Evolutionary conservation across 345 rosid genomes (phyloP).

Genomic region (Brassica incana): DNA sequence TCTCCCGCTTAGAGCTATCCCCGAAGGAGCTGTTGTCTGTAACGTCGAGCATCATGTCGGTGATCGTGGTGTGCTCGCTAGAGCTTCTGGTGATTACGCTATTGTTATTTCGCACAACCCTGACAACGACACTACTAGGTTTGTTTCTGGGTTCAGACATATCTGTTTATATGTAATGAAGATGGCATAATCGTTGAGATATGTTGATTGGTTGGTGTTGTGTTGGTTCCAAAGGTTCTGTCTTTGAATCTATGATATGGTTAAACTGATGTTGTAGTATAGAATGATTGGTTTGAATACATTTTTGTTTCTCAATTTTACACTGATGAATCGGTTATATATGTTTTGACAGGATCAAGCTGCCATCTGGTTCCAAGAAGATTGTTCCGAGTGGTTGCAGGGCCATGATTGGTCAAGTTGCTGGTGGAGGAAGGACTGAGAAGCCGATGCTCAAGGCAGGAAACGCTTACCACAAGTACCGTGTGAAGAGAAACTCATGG

Average conservation of each 20-base stretch:
- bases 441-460: constrained; percentile 75
- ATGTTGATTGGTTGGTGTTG: not conserved
- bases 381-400: constrained; percentile 69
- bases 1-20: constrained; percentile 54
- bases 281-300: not conserved
- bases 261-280: not conserved
- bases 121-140: constrained; percentile 69
- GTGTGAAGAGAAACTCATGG: constrained; percentile 81
- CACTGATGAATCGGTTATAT: not conserved
- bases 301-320: not conserved
- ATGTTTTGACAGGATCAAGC: not conserved
- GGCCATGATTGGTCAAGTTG: constrained; percentile 74
- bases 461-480: constrained; percentile 67
- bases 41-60: constrained; percentile 78
- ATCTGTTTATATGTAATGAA: not conserved
- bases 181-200: not conserved
- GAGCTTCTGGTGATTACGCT: constrained; percentile 64
- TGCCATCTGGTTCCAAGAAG: constrained; percentile 3
- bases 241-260: not conserved
- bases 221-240: not conserved
- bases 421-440: constrained; percentile 84
- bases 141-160: not conserved
- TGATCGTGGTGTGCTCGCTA: constrained; percentile 62
- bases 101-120: constrained; percentile 69
- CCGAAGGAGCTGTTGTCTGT: constrained; percentile 75